Conservation (phyloP, 2,329 filamentous ascomycete species). For the Chrysoporthe puriensis region DNA sequence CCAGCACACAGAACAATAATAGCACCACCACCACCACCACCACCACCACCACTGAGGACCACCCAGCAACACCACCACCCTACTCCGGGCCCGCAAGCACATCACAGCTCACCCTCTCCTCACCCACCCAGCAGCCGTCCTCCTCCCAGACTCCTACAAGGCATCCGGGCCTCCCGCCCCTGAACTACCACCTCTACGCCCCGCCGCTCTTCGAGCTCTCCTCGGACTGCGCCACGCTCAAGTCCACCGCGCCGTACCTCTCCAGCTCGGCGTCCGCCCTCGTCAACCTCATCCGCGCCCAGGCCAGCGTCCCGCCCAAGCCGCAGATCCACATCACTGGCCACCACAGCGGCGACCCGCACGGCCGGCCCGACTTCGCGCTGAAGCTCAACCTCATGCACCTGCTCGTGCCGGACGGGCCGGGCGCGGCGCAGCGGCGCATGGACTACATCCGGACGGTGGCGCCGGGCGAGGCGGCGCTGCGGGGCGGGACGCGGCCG, state of each 20-base stretch:
- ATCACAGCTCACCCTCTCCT: conserved; percentile 25
- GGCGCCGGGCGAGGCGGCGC: conserved; percentile 51
- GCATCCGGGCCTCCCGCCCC: conserved; percentile 51
- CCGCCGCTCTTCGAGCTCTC: conserved; percentile 57
- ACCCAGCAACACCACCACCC: conserved; percentile 35
- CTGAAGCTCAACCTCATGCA: conserved; percentile 59
- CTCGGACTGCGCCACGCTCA: conserved; percentile 51
- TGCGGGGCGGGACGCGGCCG: conserved; percentile 50
- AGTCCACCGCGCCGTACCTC: conserved; percentile 52
- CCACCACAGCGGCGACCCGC: conserved; percentile 49
- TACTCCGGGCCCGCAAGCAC: conserved; percentile 40
- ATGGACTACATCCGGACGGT: conserved; percentile 60
- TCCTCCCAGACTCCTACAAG: conserved; percentile 39
- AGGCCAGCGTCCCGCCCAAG: conserved; percentile 59
- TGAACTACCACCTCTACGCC: conserved; percentile 58
- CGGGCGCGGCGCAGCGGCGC: conserved; percentile 35
- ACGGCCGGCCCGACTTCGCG: conserved; percentile 53
- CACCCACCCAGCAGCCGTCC: conserved; percentile 26
- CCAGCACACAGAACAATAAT: background rate
- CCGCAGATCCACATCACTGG: conserved; percentile 55
- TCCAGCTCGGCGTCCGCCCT: conserved; percentile 51
- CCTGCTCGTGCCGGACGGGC: conserved; percentile 53
- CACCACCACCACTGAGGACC: background rate
- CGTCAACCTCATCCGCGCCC: conserved; percentile 49
- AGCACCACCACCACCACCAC: background rate